Evolutionary conservation across 2,329 filamentous ascomycete genomes (phyloP).

Genomic region (Apiospora pterosperma): DNA sequence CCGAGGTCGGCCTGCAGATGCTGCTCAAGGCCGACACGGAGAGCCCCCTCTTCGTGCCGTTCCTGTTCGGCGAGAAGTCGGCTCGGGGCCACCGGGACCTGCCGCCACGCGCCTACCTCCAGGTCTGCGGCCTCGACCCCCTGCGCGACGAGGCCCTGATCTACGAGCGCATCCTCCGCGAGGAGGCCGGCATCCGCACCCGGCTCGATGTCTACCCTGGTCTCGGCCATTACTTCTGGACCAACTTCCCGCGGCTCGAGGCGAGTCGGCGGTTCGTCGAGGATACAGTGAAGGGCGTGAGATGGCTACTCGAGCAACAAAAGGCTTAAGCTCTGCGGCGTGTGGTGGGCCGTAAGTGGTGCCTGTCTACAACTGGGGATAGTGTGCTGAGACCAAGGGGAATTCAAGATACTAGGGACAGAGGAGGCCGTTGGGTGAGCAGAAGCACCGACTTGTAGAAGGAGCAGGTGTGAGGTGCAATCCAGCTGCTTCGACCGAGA

Average conservation of each 20-base stretch:
- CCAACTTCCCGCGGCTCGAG: conserved; percentile 20
- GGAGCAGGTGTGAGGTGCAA: not conserved
- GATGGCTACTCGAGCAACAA: conserved; percentile 20
- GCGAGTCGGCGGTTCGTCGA: conserved; percentile 21
- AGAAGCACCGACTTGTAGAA: not conserved
- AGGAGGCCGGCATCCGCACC: conserved; percentile 38
- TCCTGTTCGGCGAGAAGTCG: conserved; percentile 14
- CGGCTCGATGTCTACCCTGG: conserved; percentile 32
- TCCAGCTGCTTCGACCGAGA: not conserved
- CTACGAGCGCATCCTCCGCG: conserved; percentile 44
- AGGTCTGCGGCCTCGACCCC: conserved; percentile 47
- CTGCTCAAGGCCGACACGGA: conserved; percentile 10
- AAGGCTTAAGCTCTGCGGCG: not conserved
- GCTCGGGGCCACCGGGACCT: conserved; percentile 26
- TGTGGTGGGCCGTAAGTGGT: too few relatives aligned
- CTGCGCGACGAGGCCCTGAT: conserved; percentile 50
- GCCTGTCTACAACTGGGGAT: not conserved
- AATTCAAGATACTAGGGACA: not conserved
- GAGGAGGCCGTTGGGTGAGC: not conserved
- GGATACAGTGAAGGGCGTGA: conserved; percentile 21
- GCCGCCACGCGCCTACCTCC: conserved; percentile 46
- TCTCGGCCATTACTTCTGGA: conserved; percentile 25
- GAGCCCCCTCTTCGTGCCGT: conserved; percentile 16
- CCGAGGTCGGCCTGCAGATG: not conserved
- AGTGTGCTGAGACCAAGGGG: not conserved